Percentiles rank a stretch among this genome's conserved stretches.
These are phyloP conservation scores for Leavenworthia alabamica DNA, from an alignment of 345 rosid species.

Conservation along the genomic window DNA sequence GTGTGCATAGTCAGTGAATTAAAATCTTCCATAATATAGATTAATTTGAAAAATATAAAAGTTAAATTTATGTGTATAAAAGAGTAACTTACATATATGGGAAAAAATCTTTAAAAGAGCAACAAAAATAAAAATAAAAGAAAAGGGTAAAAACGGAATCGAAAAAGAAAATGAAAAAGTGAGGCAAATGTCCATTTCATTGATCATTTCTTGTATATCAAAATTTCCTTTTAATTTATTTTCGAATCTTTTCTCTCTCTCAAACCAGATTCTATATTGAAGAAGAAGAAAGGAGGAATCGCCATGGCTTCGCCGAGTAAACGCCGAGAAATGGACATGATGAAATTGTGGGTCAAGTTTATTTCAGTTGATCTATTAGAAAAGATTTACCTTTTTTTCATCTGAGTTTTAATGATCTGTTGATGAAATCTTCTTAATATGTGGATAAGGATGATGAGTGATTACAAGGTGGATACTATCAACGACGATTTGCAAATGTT, in stretches of 20 bases:
- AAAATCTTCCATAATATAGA: neutral
- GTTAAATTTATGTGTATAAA: neutral
- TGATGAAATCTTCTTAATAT: neutral
- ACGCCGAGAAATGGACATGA: conserved; percentile 73
- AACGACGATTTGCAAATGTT: conserved; percentile 60
- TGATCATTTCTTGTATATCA: neutral
- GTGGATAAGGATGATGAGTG: conserved; percentile 66
- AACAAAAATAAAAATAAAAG: neutral
- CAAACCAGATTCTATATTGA: conserved; percentile 4
- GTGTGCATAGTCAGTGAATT: neutral
- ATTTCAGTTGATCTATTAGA: neutral
- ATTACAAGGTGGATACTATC: conserved; percentile 63
- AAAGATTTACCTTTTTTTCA: neutral
- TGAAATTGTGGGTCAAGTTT: conserved; percentile 47
- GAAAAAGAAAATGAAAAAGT: neutral
- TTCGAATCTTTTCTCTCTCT: conserved; percentile 17
- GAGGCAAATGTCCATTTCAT: conserved; percentile 9
- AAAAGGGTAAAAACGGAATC: neutral
- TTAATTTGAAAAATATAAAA: too few relatives aligned
- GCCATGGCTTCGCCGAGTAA: conserved; percentile 72
- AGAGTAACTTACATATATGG: neutral
- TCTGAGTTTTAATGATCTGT: neutral
- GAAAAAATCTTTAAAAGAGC: neutral
- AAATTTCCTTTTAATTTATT: neutral
- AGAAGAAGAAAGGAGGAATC: conserved; percentile 13